These are phyloP conservation scores for Misopates orontium DNA, from an alignment of 257 asterid species.

Conservation along the genomic window DNA sequence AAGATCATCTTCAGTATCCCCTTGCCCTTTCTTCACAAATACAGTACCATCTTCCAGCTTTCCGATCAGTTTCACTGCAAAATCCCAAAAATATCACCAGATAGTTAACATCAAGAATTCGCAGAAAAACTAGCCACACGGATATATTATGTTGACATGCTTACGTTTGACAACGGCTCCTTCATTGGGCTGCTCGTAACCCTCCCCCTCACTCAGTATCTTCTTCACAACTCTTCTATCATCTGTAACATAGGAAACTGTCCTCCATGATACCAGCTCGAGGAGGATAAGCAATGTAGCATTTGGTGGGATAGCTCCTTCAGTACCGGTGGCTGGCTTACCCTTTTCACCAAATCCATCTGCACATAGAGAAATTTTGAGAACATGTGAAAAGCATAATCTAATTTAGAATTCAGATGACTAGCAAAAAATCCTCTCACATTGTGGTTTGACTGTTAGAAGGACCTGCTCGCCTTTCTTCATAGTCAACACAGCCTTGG, in stretches of 20 bases:
- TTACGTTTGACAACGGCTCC: conserved; percentile 71
- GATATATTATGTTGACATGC: background rate
- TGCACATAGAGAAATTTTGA: conserved; percentile 21
- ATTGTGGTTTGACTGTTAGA: conserved; percentile 71
- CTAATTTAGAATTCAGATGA: too few relatives aligned
- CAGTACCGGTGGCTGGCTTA: conserved; percentile 49
- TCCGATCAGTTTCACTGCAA: conserved; percentile 63
- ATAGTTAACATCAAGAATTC: background rate
- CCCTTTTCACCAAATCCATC: conserved; percentile 79
- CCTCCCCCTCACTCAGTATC: conserved; percentile 66
- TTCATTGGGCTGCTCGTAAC: conserved; percentile 67
- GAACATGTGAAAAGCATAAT: too few relatives aligned
- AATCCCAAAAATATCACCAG: background rate
- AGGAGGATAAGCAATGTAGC: conserved; percentile 46
- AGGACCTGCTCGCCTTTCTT: conserved; percentile 73
- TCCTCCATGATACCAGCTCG: conserved; percentile 67
- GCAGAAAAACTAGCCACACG: too few relatives aligned
- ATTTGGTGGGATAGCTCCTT: conserved; percentile 59
- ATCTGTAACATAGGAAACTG: conserved; percentile 60
- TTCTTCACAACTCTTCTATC: conserved; percentile 72
- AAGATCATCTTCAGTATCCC: conserved; percentile 50
- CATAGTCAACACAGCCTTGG: conserved; percentile 75
- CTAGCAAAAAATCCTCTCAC: conserved; percentile 33
- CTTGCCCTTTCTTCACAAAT: conserved; percentile 52
- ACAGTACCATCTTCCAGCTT: conserved; percentile 65